Conservation (phyloP, 208 protist species). For the Trichomonas gallinae region DNA sequence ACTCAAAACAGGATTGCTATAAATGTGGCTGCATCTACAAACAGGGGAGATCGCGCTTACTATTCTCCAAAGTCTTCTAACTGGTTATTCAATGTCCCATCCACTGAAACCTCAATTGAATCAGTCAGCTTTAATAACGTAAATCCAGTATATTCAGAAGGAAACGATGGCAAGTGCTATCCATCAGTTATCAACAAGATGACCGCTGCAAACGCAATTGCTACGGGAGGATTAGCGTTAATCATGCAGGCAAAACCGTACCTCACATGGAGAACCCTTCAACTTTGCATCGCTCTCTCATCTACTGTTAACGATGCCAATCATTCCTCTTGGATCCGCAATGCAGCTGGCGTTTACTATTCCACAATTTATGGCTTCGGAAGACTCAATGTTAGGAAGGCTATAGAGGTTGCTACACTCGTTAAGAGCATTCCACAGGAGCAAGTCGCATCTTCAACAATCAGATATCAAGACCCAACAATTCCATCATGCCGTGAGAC, state of each 20-base stretch:
- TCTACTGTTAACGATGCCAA: neutral
- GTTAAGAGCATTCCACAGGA: neutral
- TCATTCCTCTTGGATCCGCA: neutral
- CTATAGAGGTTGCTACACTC: neutral
- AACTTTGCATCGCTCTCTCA: neutral
- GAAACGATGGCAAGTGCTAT: neutral
- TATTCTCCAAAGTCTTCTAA: neutral
- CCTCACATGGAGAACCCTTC: neutral
- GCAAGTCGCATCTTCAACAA: neutral
- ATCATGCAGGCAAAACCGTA: neutral
- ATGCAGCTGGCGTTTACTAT: neutral
- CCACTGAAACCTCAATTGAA: neutral
- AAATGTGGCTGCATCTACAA: neutral
- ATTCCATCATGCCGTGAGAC: neutral
- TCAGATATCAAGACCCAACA: neutral
- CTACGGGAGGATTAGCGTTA: neutral
- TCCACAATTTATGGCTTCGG: neutral
- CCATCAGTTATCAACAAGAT: neutral
- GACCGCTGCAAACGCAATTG: neutral
- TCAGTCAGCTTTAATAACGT: neutral
- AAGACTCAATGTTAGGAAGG: neutral
- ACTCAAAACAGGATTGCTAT: neutral
- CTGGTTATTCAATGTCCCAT: neutral
- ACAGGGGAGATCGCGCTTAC: neutral
- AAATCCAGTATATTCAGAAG: neutral